These are phyloP conservation scores for Abortiporus biennis DNA, from an alignment of 1,284 basidiomycete species.

Conservation along the genomic window DNA sequence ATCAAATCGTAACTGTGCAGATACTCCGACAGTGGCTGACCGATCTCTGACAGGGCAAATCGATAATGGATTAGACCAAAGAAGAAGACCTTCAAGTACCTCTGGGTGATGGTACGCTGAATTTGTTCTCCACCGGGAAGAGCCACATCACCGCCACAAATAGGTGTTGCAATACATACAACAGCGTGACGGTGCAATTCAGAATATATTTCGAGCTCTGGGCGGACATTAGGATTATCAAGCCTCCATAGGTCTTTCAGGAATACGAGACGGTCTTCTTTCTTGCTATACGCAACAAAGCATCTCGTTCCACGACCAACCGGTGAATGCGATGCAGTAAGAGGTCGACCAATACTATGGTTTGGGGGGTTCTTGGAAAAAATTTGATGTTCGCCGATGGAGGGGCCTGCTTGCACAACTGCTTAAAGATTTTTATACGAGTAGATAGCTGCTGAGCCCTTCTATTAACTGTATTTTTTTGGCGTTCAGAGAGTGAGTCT, in stretches of 20 bases:
- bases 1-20: neutral
- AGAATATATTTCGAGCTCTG: neutral
- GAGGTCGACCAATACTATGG: too few species aligned
- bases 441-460: too few species aligned
- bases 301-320: neutral
- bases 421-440: too few species aligned
- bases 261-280: neutral
- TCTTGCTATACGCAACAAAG: neutral
- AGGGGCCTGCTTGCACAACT: too few species aligned
- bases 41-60: neutral
- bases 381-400: too few species aligned
- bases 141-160: conserved; percentile 1
- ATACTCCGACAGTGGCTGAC: neutral
- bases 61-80: neutral
- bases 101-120: neutral
- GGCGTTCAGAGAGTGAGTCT: too few species aligned
- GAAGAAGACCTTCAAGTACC: neutral
- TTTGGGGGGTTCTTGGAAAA: too few species aligned
- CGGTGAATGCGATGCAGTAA: too few species aligned
- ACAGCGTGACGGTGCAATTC: neutral
- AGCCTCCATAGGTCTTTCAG: neutral
- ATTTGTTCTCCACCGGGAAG: too few species aligned
- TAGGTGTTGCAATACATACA: neutral
- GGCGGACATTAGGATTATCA: neutral
- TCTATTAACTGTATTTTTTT: too few species aligned